Evolutionary conservation across 176 grass and related monocot genomes (phyloP).

Genomic region (Typha latifolia): DNA sequence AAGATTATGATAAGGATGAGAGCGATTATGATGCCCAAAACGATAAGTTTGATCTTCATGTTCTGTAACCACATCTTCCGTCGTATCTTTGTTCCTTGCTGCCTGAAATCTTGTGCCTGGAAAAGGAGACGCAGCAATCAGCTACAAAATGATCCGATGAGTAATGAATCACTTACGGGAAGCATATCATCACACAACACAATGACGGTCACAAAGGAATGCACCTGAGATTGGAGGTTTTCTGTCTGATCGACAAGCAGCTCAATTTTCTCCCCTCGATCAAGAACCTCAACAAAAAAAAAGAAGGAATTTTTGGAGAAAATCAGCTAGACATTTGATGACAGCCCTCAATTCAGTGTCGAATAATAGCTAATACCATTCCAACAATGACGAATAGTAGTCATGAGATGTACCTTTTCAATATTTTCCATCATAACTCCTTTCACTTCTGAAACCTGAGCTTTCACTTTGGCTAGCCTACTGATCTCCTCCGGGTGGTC

Average conservation of each 20-base stretch:
- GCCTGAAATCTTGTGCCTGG: conserved; percentile 62
- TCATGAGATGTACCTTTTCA: conserved; percentile 38
- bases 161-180: background rate
- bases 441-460: conserved; percentile 73
- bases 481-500: conserved; percentile 69
- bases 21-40: conserved; percentile 44
- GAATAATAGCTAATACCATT: background rate
- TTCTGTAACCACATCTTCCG: conserved; percentile 90
- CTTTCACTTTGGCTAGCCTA: conserved; percentile 54
- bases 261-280: conserved; percentile 47
- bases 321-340: background rate
- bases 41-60: conserved; percentile 85
- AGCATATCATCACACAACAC: background rate
- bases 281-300: conserved; percentile 45
- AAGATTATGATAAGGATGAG: conserved; percentile 74
- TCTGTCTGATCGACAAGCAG: conserved; percentile 60
- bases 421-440: conserved; percentile 81
- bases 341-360: background rate
- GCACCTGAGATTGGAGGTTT: conserved; percentile 44
- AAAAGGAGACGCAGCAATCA: background rate
- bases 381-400: background rate
- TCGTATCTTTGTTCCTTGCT: conserved; percentile 31
- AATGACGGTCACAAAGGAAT: background rate
- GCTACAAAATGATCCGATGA: background rate
- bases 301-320: background rate